Evolutionary conservation across 805 yeast genomes (phyloP), one percentile per base, ranked within the genome.

Genomic region (Ogataea wickerhamii): DNA sequence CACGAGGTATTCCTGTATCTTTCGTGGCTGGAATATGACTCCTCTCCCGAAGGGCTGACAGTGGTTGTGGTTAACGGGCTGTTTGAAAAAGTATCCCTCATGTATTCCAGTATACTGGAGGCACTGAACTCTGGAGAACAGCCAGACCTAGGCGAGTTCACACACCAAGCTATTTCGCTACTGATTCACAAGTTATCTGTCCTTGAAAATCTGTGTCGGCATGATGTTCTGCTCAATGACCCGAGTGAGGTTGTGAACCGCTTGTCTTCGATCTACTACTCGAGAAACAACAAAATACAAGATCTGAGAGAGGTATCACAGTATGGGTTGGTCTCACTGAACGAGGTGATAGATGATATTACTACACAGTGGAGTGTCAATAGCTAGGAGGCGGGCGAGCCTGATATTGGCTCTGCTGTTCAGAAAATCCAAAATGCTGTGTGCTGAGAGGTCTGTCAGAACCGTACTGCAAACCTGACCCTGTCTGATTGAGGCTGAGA

Each of bases 51-150:
- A 14, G 11, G 32, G 12, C 10, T 11, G 7, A 18, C 20, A 2
- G 14, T 24, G 5, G 31, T 53, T n/a, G 39, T 55, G 3, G 24
- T 56, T 14, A 41, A 52, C 41, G 63, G 63, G 8, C 35, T 56
- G n/a, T 27, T 55, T 28, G 50, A 53, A 23, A 35, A 32, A 4
- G 4, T 58, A 2, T 51, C 58, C 4, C 33, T 54, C 13, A 24
- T 44, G 4, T 58, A 49, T 35, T 55, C 60, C 1, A 28, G 41
- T 3, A 36, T 53, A 12, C n/a, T 26, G 17, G 14, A 26, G 16
- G 11, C n/a, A 8, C 7, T 26, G 16, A 26, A 11, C 7, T 7
- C 11, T 14, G 29, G 29, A 10, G 29, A 12, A 26, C 29, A 10
- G 7, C 8, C 16, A 11, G 29, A 26, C 17, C 39, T 47, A 30